Conservation (phyloP, 805 yeast species). For the Zygosaccharomyces lentus region DNA sequence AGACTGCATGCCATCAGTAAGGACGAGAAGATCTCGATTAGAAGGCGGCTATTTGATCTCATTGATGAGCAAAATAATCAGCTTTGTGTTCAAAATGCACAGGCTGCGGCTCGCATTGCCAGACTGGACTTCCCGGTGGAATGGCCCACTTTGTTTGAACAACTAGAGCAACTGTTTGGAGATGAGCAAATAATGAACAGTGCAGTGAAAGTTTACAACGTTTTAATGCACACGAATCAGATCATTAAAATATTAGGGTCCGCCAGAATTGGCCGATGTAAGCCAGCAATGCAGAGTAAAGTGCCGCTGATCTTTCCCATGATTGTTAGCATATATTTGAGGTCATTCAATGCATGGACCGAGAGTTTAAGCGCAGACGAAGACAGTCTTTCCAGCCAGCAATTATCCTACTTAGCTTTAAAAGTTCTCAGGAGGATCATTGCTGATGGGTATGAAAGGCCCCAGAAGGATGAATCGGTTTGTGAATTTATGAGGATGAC, state of each 20-base stretch:
- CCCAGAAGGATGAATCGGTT: slow-evolving; percentile 53
- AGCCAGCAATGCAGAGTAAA: slow-evolving; percentile 70
- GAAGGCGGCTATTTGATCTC: slow-evolving; percentile 51
- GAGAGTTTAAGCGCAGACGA: slow-evolving; percentile 36
- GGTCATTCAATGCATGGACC: slow-evolving; percentile 63
- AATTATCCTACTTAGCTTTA: slow-evolving; percentile 71
- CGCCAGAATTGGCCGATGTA: slow-evolving; percentile 78
- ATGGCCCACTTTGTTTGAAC: slow-evolving; percentile 81
- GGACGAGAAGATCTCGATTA: slow-evolving; percentile 68
- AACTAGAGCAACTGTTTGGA: slow-evolving; percentile 45
- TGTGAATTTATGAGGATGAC: slow-evolving; percentile 56
- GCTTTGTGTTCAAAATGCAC: slow-evolving; percentile 77
- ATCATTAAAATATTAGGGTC: slow-evolving; percentile 67
- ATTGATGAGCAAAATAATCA: slow-evolving; percentile 70
- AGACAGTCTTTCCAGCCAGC: slow-evolving; percentile 48
- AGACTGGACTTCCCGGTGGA: slow-evolving; percentile 81
- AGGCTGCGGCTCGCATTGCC: slow-evolving; percentile 71
- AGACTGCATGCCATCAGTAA: slow-evolving; percentile 49
- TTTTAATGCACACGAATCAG: slow-evolving; percentile 67
- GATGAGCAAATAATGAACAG: slow-evolving; percentile 43
- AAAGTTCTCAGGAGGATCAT: slow-evolving; percentile 71
- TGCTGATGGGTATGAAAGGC: slow-evolving; percentile 70
- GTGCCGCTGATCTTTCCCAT: slow-evolving; percentile 59
- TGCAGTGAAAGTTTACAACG: slow-evolving; percentile 54
- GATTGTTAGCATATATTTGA: slow-evolving; percentile 54